Percentiles rank a stretch among this genome's conserved stretches.
These are phyloP conservation scores for Dipteronia dyeriana DNA, from an alignment of 345 rosid genomes.

Conservation along the genomic window DNA sequence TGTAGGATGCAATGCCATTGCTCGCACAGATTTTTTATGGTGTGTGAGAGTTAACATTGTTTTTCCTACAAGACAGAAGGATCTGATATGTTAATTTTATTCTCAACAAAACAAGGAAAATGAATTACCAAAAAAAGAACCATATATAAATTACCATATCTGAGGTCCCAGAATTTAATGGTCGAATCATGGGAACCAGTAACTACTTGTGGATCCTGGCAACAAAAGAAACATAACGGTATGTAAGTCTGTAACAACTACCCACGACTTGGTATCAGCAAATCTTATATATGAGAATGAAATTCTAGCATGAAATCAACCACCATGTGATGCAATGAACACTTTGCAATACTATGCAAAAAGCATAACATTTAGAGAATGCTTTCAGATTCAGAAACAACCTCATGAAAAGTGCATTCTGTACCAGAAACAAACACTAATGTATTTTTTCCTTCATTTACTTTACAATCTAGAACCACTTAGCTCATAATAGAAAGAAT, in stretches of 20 bases:
- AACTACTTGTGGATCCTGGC: conserved; percentile 97
- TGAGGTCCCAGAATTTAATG: conserved; percentile 96
- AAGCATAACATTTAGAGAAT: neutral
- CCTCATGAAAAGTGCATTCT: neutral
- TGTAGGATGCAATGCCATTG: conserved; percentile 90
- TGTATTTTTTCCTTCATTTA: neutral
- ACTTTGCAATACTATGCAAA: neutral
- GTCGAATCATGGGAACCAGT: conserved; percentile 98
- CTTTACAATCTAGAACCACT: neutral
- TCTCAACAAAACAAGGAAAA: neutral
- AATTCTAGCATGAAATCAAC: neutral
- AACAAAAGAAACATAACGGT: conserved; percentile 13
- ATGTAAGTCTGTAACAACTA: too few relatives aligned
- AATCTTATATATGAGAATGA: neutral
- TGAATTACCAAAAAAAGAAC: neutral
- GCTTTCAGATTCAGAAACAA: neutral
- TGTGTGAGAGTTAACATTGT: conserved; percentile 93
- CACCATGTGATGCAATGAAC: neutral
- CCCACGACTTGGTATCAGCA: neutral
- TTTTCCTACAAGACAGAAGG: conserved; percentile 58
- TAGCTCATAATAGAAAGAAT: neutral
- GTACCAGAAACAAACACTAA: neutral
- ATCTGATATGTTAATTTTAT: conserved; percentile 3
- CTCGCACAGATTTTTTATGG: conserved; percentile 98
- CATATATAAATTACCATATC: conserved; percentile 64